Conservation (phyloP, 78 protist species). For the Dictyostelium intermedium region DNA sequence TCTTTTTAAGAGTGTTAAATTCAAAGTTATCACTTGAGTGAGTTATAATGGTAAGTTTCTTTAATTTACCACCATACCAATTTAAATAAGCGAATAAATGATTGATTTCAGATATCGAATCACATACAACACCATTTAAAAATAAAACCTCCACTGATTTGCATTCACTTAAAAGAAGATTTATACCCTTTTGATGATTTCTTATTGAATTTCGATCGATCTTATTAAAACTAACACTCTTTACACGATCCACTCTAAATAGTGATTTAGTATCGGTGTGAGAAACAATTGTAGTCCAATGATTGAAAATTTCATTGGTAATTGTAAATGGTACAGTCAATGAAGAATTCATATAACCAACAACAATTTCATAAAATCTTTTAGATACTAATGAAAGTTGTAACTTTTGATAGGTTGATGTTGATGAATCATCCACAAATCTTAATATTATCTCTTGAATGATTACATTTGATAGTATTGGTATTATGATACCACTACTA, state of each 20-base stretch:
- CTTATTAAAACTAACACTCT: not conserved
- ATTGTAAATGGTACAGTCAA: not conserved
- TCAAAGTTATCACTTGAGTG: not conserved
- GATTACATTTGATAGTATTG: not conserved
- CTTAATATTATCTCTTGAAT: not conserved
- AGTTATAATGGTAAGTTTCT: not conserved
- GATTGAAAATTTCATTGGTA: not conserved
- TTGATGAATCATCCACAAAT: not conserved
- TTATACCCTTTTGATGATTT: not conserved
- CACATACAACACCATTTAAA: not conserved
- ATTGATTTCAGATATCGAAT: not conserved
- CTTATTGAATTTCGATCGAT: not conserved
- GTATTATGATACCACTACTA: not conserved
- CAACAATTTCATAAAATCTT: not conserved
- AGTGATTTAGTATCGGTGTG: not conserved
- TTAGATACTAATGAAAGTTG: not conserved
- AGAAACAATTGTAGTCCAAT: not conserved
- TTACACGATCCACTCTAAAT: not conserved
- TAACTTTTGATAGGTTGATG: not conserved
- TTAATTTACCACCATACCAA: not conserved
- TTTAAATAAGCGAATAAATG: not conserved
- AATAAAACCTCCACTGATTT: not conserved
- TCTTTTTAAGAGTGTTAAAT: not conserved
- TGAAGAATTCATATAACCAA: not conserved
- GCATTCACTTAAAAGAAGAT: not conserved